A percentile compares a stretch with the other conserved stretches of the same genome.
phyloP scores from a whole-genome alignment of 2,329 filamentous ascomycete species.

The Neonectria neomacrospora region DNA sequence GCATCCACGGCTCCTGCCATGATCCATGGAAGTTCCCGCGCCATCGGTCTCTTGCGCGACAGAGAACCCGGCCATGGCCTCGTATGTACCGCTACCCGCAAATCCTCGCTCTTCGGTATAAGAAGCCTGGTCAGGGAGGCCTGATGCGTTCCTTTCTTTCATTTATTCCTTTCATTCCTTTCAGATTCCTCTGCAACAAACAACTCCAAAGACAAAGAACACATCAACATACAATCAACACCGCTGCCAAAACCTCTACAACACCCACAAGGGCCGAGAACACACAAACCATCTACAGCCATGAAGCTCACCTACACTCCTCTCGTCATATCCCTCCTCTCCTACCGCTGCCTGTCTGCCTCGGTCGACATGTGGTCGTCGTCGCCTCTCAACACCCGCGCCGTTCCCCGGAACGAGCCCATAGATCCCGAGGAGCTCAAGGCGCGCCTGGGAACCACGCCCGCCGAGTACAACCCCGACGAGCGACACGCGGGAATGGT shows the following conservation, averaged over 20 bases:
- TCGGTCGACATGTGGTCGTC: slow-evolving; percentile 42
- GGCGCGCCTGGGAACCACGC: slow-evolving; percentile 36
- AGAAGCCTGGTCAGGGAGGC: neutral
- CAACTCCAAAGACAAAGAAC: neutral
- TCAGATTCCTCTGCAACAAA: neutral
- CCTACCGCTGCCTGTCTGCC: slow-evolving; percentile 26
- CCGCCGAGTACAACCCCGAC: slow-evolving; percentile 29
- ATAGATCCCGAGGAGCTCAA: slow-evolving; percentile 38
- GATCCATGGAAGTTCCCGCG: neutral
- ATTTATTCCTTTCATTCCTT: neutral
- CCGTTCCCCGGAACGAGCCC: slow-evolving; percentile 24
- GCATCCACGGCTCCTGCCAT: neutral
- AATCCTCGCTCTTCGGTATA: neutral
- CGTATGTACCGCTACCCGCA: neutral
- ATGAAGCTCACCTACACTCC: slow-evolving; percentile 35
- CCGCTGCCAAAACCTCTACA: neutral
- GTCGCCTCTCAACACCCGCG: slow-evolving; percentile 30
- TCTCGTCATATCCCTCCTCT: slow-evolving; percentile 26
- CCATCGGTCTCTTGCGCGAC: neutral
- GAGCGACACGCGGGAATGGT: slow-evolving; percentile 35
- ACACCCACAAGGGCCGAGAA: neutral
- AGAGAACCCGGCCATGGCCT: neutral
- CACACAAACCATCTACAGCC: neutral
- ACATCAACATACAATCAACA: neutral
- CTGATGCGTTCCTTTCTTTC: neutral